A percentile compares a stretch with the other conserved stretches of the same genome.
These are phyloP conservation scores for Lyophyllum atratum DNA, from an alignment of 768 basidiomycete genomes.

Conservation along the genomic window DNA sequence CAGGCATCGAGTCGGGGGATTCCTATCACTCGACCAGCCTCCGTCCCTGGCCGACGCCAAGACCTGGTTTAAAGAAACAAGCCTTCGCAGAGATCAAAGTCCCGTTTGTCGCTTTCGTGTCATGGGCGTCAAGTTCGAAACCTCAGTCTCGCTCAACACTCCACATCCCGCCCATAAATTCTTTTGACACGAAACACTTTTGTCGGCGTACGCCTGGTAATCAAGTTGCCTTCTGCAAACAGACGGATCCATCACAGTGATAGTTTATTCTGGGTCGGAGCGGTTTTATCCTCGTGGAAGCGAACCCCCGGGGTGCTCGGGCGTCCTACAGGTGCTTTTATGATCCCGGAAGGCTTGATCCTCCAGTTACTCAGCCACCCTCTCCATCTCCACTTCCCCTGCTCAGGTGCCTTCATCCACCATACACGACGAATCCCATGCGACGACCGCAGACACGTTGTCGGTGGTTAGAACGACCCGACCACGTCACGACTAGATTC, in stretches of 20 bases:
- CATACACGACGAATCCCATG: too few relatives aligned
- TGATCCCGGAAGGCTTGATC: background rate
- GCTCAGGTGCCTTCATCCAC: too few relatives aligned
- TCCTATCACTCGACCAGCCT: too few relatives aligned
- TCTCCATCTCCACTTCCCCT: too few relatives aligned
- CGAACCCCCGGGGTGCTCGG: background rate
- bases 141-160: background rate
- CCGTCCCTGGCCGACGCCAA: background rate
- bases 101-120: background rate
- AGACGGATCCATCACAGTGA: background rate
- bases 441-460: background rate
- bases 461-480: background rate
- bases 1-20: too few relatives aligned
- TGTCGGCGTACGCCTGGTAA: background rate
- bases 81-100: background rate
- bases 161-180: background rate
- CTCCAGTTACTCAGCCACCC: too few relatives aligned
- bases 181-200: background rate
- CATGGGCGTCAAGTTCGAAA: background rate
- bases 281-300: background rate
- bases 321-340: background rate
- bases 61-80: background rate
- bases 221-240: background rate
- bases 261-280: background rate
- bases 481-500: background rate